phyloP scores from a whole-genome alignment of 2,329 filamentous ascomycete species.

The Rugonectria rugulosa region DNA sequence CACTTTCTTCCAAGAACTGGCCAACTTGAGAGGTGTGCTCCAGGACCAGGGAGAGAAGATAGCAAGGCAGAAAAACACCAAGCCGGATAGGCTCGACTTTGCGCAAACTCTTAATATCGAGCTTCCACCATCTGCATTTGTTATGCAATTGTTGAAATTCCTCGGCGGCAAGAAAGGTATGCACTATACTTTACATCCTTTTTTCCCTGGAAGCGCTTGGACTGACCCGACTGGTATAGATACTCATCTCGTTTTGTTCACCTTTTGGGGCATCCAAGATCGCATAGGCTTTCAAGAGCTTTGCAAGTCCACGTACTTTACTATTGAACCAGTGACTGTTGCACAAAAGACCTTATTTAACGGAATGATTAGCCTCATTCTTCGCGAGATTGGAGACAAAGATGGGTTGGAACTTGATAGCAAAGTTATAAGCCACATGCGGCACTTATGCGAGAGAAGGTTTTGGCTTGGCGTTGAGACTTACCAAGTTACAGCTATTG shows the following conservation, averaged over 20 bases:
- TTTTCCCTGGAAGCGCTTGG: too few species aligned
- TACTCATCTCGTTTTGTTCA: not conserved
- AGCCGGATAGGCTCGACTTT: not conserved
- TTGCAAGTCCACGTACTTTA: slow-evolving; percentile 6
- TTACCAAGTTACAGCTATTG: slow-evolving; percentile 5
- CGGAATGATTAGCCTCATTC: slow-evolving; percentile 3
- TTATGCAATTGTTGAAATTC: not conserved
- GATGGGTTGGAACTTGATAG: not conserved
- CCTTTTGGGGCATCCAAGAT: slow-evolving; percentile 1
- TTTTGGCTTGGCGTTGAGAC: slow-evolving; percentile 7
- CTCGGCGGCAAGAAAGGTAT: not conserved
- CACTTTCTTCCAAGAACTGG: not conserved
- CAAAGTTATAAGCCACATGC: not conserved
- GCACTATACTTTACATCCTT: not conserved
- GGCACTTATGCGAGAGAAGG: slow-evolving; percentile 4
- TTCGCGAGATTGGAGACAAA: not conserved
- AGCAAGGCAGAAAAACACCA: not conserved
- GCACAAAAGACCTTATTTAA: slow-evolving; percentile 1
- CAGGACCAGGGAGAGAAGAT: not conserved
- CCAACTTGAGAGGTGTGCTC: not conserved
- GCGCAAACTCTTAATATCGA: not conserved
- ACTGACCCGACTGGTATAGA: not conserved
- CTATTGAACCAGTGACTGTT: not conserved
- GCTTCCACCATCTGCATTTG: not conserved
- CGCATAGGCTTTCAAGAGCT: not conserved